Evolutionary conservation across 345 rosid species (phyloP).

Genomic region (Heritiera littoralis): DNA sequence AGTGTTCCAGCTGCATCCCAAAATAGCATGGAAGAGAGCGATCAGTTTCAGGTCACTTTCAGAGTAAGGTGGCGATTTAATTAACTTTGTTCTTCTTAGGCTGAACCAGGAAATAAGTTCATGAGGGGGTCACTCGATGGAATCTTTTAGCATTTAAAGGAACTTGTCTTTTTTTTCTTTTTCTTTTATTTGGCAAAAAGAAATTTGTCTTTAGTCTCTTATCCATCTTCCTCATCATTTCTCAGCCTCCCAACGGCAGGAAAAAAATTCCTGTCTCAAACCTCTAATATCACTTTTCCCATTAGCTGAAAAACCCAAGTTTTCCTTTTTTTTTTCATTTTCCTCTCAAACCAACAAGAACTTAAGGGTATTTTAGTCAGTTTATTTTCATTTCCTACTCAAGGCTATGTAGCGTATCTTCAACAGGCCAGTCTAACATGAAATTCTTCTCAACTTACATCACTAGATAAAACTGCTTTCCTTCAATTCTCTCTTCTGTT

Average conservation of each 20-base stretch:
- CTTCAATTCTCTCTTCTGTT: not conserved
- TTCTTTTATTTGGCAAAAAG: not conserved
- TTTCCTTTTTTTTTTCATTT: not conserved
- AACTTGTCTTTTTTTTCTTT: slow-evolving; percentile 12
- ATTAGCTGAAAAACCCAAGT: not conserved
- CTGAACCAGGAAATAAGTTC: slow-evolving; percentile 8
- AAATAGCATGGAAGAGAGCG: not conserved
- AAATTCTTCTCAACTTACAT: not conserved
- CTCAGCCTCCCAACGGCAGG: slow-evolving; percentile 10
- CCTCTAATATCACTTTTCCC: not conserved
- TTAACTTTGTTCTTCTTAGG: slow-evolving; percentile 16
- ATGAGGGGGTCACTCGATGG: slow-evolving; percentile 26
- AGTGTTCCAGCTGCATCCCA: slow-evolving; percentile 9
- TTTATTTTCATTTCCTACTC: not conserved
- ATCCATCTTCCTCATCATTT: slow-evolving; percentile 26
- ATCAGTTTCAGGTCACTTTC: slow-evolving; percentile 35
- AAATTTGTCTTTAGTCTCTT: slow-evolving; percentile 18
- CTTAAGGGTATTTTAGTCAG: not conserved
- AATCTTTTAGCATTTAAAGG: slow-evolving; percentile 42
- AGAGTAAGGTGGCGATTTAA: slow-evolving; percentile 8
- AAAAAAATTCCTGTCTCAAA: not conserved
- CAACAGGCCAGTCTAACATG: no score
- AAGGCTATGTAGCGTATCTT: not conserved
- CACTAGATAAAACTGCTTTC: not conserved
- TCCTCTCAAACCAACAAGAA: not conserved